Base-by-base conservation (phyloP, 352 stramenopile genomes). In the Plasmopara muralis region DNA sequence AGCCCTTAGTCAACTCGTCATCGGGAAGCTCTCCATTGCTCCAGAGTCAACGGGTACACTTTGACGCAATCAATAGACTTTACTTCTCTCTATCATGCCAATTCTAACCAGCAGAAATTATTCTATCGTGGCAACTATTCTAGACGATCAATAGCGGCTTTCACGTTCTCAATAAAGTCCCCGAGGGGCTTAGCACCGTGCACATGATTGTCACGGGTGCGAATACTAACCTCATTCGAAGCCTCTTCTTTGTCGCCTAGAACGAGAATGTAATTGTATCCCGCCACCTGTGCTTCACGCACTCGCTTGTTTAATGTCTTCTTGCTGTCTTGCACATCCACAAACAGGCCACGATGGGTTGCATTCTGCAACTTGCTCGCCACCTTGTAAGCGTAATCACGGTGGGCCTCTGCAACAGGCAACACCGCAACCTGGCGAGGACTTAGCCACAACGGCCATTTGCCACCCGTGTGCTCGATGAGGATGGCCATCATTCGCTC, bases 401-500 rank as follows among this genome's bases (percentile, higher is more conserved):
- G 55, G 44, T 89, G 79, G 15, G 73, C 61, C 43, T 88, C 77
- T 0, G 81, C 62, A 49, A 92, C 79, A 2, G 79, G 79, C 13
- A 93, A 29, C 14, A 93, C 76, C 0, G 79, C 78, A 28, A 92
- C 74, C 44, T 93, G 83, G 47, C 83, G 79, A 35, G 83, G 83
- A 35, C 67, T 87, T 31, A 99, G 75, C 95, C 95, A 99, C n/a
- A 98, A 70, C 16, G 96, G 96, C 71, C 97, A 98, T 59, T 98
- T 96, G 49, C 96, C 96, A 37, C 84, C 87, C 48, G 85, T 97
- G 66, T 98, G 96, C 68, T 99, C 96, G 53, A 98, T 96, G 18
- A 99, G 68, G 47, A 99, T 97, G 45, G 94, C 96, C 82, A 99
- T 98, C 81, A 99, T 98, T 42, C 96, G 87, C 76, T 99, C 96